Evolutionary conservation across 305 asterid genomes (phyloP).

Genomic region (Solanum hybrid): DNA sequence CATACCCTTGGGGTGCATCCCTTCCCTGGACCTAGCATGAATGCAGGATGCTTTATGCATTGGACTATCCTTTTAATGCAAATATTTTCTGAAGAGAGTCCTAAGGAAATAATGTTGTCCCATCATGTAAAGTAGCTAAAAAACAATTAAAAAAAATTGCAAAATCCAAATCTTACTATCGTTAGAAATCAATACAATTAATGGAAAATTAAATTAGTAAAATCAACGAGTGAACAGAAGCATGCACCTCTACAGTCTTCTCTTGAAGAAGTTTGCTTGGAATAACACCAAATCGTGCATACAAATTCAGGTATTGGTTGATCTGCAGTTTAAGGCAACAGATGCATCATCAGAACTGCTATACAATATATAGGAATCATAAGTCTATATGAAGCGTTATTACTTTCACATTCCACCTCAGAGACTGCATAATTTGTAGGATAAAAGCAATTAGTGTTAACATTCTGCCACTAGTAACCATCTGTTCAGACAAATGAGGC

Average conservation of each 20-base stretch:
- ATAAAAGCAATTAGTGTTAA: background rate
- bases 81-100: background rate
- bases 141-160: background rate
- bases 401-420: background rate
- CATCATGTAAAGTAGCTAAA: background rate
- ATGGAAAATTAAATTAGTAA: background rate
- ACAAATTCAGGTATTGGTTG: slow-evolving; percentile 59
- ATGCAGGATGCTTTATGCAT: background rate
- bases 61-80: background rate
- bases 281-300: slow-evolving; percentile 55
- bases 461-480: background rate
- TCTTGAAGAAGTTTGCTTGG: slow-evolving; percentile 84
- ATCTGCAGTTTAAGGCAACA: slow-evolving; percentile 38
- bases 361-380: background rate
- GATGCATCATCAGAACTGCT: background rate
- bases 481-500: background rate
- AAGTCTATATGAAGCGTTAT: background rate
- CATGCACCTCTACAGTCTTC: slow-evolving; percentile 62
- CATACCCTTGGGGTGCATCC: background rate
- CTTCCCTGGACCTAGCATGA: background rate
- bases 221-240: background rate
- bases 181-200: slow-evolving; percentile 3
- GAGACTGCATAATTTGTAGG: background rate
- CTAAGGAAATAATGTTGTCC: background rate
- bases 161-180: background rate